phyloP scores from a whole-genome alignment of 108 stramenopile species.

The Epipyxis sp. region DNA sequence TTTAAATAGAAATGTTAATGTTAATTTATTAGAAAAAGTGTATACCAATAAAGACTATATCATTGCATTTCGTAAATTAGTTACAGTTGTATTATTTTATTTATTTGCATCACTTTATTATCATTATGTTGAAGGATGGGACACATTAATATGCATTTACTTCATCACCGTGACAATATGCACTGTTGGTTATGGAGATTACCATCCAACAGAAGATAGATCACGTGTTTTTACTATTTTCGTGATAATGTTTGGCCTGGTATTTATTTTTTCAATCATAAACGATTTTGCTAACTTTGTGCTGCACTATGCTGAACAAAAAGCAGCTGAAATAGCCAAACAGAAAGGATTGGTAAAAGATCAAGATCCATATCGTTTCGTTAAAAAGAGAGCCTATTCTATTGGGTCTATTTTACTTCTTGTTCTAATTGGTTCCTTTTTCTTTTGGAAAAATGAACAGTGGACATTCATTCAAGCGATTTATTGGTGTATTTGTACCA shows the following conservation, averaged over 20 bases:
- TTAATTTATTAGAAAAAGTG: too few species aligned
- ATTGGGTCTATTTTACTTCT: too few species aligned
- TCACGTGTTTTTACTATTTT: background rate
- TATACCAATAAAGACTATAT: too few species aligned
- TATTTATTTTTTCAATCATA: background rate
- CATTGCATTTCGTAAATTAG: too few species aligned
- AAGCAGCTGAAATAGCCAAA: too few species aligned
- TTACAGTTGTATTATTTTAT: too few species aligned
- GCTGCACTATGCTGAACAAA: too few species aligned
- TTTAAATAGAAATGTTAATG: too few species aligned
- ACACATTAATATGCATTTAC: background rate
- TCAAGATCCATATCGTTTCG: too few species aligned
- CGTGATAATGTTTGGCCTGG: background rate
- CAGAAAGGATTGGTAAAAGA: too few species aligned
- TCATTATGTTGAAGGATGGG: slow-evolving; percentile 8
- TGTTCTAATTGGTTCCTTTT: background rate
- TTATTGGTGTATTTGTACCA: background rate
- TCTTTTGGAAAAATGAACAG: background rate
- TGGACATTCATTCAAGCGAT: slow-evolving; percentile 1
- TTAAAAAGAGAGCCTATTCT: too few species aligned
- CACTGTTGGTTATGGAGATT: slow-evolving; percentile 7
- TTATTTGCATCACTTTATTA: too few species aligned
- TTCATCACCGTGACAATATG: background rate
- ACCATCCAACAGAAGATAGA: background rate
- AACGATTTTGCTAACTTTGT: background rate